Evolutionary conservation across 192 early-diverging fungal species (phyloP).

Genomic region (Mortierella hygrophila): DNA sequence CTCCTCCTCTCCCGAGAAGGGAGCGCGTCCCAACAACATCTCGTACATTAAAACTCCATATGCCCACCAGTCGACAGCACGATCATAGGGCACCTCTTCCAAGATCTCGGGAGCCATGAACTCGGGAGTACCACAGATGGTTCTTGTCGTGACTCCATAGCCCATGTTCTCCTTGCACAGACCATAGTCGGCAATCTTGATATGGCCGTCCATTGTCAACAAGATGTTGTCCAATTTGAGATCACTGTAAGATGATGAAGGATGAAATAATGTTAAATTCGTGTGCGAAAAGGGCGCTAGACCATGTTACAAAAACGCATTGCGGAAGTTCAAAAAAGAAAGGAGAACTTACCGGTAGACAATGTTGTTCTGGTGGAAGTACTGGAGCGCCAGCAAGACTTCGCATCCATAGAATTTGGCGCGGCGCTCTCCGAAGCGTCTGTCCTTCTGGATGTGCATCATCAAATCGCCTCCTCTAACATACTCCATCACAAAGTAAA

Average conservation of each 20-base stretch:
- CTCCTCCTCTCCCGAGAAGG: conserved; percentile 86
- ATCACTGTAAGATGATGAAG: conserved; percentile 65
- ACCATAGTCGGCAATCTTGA: conserved; percentile 90
- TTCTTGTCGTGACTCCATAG: conserved; percentile 75
- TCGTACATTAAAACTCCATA: conserved; percentile 71
- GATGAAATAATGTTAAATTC: neutral
- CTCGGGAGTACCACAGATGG: conserved; percentile 90
- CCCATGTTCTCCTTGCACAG: conserved; percentile 88
- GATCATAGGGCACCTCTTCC: conserved; percentile 80
- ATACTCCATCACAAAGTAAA: conserved; percentile 99
- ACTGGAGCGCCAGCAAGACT: conserved; percentile 90
- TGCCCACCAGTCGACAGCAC: conserved; percentile 91
- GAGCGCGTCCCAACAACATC: conserved; percentile 82
- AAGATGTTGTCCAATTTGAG: conserved; percentile 88
- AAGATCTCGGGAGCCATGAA: conserved; percentile 92
- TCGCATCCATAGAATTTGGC: conserved; percentile 94
- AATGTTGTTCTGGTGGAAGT: conserved; percentile 88
- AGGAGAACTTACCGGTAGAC: conserved; percentile 75
- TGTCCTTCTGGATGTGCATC: conserved; percentile 95
- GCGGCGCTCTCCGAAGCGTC: conserved; percentile 85
- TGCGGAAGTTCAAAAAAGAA: neutral
- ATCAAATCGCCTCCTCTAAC: conserved; percentile 97
- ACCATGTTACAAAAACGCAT: neutral
- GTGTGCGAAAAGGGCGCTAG: no score
- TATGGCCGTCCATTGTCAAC: conserved; percentile 81